Conservation (phyloP, 805 yeast genomes). For the Schwanniomyces polymorphus region DNA sequence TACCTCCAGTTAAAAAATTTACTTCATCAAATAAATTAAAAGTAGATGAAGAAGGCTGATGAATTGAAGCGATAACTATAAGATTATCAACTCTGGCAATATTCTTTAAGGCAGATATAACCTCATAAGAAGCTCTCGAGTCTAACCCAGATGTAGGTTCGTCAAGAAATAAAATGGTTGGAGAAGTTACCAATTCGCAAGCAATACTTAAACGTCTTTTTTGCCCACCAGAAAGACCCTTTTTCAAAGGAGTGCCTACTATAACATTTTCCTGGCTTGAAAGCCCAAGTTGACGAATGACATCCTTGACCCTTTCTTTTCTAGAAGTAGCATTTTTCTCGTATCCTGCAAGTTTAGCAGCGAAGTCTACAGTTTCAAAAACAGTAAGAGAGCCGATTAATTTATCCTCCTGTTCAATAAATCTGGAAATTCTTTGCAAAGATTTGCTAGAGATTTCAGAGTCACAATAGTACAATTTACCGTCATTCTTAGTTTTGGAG, state of each 20-base stretch:
- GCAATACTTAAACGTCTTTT: slow-evolving; percentile 42
- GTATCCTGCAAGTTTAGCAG: slow-evolving; percentile 7
- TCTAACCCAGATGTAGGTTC: slow-evolving; percentile 47
- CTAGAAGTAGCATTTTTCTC: slow-evolving; percentile 1
- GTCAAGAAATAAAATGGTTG: slow-evolving; percentile 37
- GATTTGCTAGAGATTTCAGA: slow-evolving; percentile 21
- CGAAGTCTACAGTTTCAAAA: slow-evolving; percentile 15
- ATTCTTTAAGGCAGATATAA: slow-evolving; percentile 39
- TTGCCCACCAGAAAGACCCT: slow-evolving; percentile 49
- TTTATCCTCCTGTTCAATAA: slow-evolving; percentile 22
- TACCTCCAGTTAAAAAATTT: slow-evolving; percentile 70
- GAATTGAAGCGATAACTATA: slow-evolving; percentile 59
- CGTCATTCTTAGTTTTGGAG: slow-evolving; percentile 19
- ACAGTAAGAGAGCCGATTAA: slow-evolving; percentile 21
- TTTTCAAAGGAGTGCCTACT: slow-evolving; percentile 53
- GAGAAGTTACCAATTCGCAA: slow-evolving; percentile 43
- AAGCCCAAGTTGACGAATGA: slow-evolving; percentile 13
- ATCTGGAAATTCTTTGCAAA: slow-evolving; percentile 26
- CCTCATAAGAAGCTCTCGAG: slow-evolving; percentile 45
- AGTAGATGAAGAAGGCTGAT: slow-evolving; percentile 82
- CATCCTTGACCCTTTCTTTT: slow-evolving; percentile 9
- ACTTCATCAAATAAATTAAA: slow-evolving; percentile 78
- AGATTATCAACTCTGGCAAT: slow-evolving; percentile 41
- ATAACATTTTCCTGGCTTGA: slow-evolving; percentile 11
- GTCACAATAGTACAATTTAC: slow-evolving; percentile 34